Conservation (phyloP, 164 flowering plant genomes). For the Macadamia tetraphylla region DNA sequence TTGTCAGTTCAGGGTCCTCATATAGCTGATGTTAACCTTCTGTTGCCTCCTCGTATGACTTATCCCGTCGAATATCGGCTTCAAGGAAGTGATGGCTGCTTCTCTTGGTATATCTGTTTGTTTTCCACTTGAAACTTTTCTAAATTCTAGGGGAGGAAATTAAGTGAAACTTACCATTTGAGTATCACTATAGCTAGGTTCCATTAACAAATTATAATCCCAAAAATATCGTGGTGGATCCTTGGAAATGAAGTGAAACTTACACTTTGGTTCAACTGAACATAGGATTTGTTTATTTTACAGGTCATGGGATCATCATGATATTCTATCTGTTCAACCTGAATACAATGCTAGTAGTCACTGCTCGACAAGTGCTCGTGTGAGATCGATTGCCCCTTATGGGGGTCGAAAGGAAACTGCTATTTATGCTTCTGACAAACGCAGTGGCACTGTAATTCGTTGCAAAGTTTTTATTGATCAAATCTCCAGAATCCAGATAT, state of each 20-base stretch:
- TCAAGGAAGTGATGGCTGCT: conserved; percentile 89
- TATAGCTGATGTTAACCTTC: conserved; percentile 79
- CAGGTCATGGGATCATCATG: conserved; percentile 99
- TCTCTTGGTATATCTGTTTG: conserved; percentile 54
- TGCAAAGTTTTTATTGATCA: conserved; percentile 85
- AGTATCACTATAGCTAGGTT: no score
- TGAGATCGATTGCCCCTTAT: conserved; percentile 78
- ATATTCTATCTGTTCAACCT: conserved; percentile 69
- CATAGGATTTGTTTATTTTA: conserved; percentile 9
- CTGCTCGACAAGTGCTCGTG: conserved; percentile 83
- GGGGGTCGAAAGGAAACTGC: conserved; percentile 92
- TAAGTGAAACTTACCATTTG: no score
- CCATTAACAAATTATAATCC: no score
- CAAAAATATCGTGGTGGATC: no score
- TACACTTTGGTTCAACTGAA: neutral
- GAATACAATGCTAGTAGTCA: conserved; percentile 63
- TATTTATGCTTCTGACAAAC: conserved; percentile 72
- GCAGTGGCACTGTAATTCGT: conserved; percentile 68
- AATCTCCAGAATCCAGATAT: conserved; percentile 76
- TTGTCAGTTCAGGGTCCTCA: conserved; percentile 65
- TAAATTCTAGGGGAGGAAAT: no score
- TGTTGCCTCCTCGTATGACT: conserved; percentile 88
- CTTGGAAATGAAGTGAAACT: no score
- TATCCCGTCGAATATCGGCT: conserved; percentile 84
- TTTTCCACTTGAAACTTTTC: no score